Conservation (phyloP, 768 basidiomycete species). For the Rhizopogon roseolus region DNA sequence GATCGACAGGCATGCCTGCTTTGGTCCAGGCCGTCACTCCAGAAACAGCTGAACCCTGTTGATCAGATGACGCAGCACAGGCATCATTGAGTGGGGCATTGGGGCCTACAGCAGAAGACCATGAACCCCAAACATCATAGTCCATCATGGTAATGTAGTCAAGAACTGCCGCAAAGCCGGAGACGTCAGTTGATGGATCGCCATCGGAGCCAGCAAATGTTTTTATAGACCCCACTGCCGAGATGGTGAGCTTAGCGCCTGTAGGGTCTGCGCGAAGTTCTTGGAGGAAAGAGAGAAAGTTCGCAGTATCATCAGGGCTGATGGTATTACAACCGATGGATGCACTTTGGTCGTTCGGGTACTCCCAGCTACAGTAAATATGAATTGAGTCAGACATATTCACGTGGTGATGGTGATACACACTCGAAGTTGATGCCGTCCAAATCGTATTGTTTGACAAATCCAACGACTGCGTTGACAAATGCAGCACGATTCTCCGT, state of each 20-base stretch:
- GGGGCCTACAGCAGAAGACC: slow-evolving; percentile 58
- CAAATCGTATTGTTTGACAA: slow-evolving; percentile 45
- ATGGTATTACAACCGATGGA: slow-evolving; percentile 71
- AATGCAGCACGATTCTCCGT: slow-evolving; percentile 52
- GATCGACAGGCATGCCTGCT: slow-evolving; percentile 67
- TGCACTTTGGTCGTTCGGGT: slow-evolving; percentile 46
- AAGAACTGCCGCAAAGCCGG: slow-evolving; percentile 59
- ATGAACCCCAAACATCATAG: slow-evolving; percentile 60
- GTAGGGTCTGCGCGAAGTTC: slow-evolving; percentile 47
- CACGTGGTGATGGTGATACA: slow-evolving; percentile 12
- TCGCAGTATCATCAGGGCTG: slow-evolving; percentile 61
- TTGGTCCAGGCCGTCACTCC: slow-evolving; percentile 69
- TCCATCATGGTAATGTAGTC: slow-evolving; percentile 78
- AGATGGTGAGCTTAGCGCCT: slow-evolving; percentile 58
- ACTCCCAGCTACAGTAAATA: slow-evolving; percentile 80
- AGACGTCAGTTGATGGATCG: slow-evolving; percentile 54
- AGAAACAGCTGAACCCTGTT: slow-evolving; percentile 70
- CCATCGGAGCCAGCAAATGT: slow-evolving; percentile 64
- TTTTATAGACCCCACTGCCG: slow-evolving; percentile 60
- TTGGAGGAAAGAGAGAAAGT: slow-evolving; percentile 75
- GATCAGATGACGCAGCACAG: slow-evolving; percentile 56
- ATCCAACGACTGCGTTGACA: slow-evolving; percentile 44
- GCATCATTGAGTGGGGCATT: slow-evolving; percentile 80
- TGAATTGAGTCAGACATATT: background rate
- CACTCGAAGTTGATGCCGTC: slow-evolving; percentile 68